Evolutionary conservation across 306 rosid genomes (phyloP).

Genomic region (Clitoria ternatea): DNA sequence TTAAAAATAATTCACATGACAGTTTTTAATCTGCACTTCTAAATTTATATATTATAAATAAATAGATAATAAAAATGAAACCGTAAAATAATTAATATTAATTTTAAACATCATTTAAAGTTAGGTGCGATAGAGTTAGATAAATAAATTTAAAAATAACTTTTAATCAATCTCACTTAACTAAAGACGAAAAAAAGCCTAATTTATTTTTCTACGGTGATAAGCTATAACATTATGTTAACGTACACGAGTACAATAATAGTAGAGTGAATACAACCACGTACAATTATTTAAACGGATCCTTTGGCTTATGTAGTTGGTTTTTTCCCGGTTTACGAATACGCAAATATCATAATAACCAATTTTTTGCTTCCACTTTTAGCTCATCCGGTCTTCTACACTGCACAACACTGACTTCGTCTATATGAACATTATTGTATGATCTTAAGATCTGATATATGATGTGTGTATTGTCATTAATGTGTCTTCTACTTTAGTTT

Average conservation of each 20-base stretch:
- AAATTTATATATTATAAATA: too few relatives aligned
- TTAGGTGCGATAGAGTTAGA: too few relatives aligned
- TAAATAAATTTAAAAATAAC: too few relatives aligned
- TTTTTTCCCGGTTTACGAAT: slow-evolving; percentile 11
- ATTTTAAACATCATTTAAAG: too few relatives aligned
- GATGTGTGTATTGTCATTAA: not conserved
- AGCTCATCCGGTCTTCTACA: not conserved
- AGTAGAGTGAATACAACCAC: not conserved
- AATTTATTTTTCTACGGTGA: too few relatives aligned
- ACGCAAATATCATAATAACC: not conserved
- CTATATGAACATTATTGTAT: not conserved
- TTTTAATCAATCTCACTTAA: too few relatives aligned
- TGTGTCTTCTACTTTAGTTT: not conserved
- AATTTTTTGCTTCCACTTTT: not conserved
- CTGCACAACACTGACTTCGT: not conserved
- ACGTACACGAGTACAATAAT: not conserved
- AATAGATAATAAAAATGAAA: too few relatives aligned
- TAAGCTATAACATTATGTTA: not conserved
- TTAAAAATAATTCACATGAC: too few relatives aligned
- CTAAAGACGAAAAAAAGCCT: too few relatives aligned
- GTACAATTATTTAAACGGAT: slow-evolving; percentile 8
- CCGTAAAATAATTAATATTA: too few relatives aligned
- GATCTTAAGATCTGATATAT: too few relatives aligned
- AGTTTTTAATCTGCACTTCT: too few relatives aligned
- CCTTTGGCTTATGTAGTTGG: slow-evolving; percentile 19